Conservation (phyloP, 2,329 filamentous ascomycete species). For the Fusarium buxicola region DNA sequence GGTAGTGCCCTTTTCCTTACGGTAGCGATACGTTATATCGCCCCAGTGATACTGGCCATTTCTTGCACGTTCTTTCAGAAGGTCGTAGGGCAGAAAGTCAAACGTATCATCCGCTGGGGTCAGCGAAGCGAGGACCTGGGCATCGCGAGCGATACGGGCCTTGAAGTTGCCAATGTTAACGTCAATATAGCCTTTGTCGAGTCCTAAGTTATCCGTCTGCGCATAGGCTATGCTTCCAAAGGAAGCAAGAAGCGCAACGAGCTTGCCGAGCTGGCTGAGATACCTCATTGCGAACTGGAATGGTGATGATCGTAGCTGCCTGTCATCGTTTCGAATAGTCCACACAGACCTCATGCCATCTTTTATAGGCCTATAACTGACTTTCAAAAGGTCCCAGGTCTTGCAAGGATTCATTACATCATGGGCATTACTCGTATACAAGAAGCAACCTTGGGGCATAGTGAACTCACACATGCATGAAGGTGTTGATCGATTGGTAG, state of each 20-base stretch:
- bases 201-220: conserved; percentile 48
- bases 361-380: conserved; percentile 7
- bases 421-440: conserved; percentile 1
- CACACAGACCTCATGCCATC: neutral
- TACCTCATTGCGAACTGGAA: conserved; percentile 1
- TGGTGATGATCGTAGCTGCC: neutral
- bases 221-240: conserved; percentile 2
- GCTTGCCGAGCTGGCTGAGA: neutral
- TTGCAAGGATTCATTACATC: neutral
- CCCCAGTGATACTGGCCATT: conserved; percentile 69
- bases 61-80: conserved; percentile 58
- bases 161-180: conserved; percentile 57
- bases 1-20: conserved; percentile 48
- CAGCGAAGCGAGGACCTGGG: conserved; percentile 63
- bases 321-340: neutral
- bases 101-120: conserved; percentile 56
- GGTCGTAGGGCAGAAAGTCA: conserved; percentile 67
- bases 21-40: conserved; percentile 67
- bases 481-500: neutral
- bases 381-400: neutral
- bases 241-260: neutral
- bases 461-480: neutral
- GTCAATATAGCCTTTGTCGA: conserved; percentile 54
- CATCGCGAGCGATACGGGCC: conserved; percentile 55
- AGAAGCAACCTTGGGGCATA: neutral